A percentile compares a stretch with the other conserved stretches of the same genome.
Evolutionary conservation across 352 stramenopile species (phyloP).

Genomic region (Aphanomyces euteiches): DNA sequence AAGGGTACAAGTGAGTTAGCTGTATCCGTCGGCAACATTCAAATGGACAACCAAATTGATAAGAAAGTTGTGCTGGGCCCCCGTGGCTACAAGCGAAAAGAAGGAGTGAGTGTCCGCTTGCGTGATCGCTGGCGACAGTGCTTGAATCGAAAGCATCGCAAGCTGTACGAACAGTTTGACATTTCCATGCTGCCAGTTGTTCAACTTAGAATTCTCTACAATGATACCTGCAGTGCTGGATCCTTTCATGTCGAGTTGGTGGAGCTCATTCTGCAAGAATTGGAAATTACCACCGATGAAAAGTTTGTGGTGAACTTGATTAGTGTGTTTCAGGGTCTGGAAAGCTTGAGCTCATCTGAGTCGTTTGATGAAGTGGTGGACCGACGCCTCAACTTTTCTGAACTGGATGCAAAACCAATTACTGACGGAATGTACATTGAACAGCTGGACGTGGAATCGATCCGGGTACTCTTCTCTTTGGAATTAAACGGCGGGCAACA

Average conservation of each 20-base stretch:
- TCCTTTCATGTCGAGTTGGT: constrained; percentile 85
- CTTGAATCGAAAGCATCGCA: constrained; percentile 79
- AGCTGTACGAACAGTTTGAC: constrained; percentile 74
- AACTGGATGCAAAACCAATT: constrained; percentile 32
- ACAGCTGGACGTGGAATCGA: constrained; percentile 77
- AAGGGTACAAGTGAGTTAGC: constrained; percentile 77
- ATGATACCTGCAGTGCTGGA: constrained; percentile 65
- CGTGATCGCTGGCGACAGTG: constrained; percentile 80
- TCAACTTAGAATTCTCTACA: constrained; percentile 86
- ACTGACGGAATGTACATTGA: constrained; percentile 82
- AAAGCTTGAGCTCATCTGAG: constrained; percentile 62
- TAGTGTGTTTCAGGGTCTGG: constrained; percentile 83
- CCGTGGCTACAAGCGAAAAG: constrained; percentile 78
- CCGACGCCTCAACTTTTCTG: constrained; percentile 62
- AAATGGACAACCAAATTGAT: constrained; percentile 91
- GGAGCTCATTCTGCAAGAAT: constrained; percentile 81
- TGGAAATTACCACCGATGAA: constrained; percentile 86
- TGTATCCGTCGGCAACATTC: constrained; percentile 77
- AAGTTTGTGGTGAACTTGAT: constrained; percentile 89
- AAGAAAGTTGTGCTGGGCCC: constrained; percentile 74
- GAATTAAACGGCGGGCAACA: constrained; percentile 80
- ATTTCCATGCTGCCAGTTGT: constrained; percentile 57
- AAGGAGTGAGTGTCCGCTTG: constrained; percentile 79
- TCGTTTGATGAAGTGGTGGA: constrained; percentile 81
- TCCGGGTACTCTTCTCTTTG: constrained; percentile 83